Conservation (phyloP, 257 asterid genomes). For the Buddleja alternifolia region DNA sequence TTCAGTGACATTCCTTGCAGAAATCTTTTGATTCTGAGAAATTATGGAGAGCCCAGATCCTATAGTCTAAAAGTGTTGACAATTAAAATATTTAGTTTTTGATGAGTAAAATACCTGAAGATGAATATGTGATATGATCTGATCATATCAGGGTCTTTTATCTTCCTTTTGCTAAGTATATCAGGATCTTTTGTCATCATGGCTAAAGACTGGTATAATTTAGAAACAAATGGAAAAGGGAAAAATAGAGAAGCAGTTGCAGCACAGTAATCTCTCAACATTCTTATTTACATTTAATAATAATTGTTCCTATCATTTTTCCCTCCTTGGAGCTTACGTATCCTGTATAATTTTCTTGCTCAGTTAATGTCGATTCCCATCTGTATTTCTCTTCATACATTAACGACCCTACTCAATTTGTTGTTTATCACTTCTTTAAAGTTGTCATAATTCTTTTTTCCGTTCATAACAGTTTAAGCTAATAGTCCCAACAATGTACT, state of each 20-base stretch:
- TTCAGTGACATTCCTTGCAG: not conserved
- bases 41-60: not conserved
- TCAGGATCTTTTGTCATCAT: not conserved
- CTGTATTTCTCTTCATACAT: not conserved
- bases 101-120: no score
- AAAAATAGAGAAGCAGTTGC: not conserved
- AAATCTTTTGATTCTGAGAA: not conserved
- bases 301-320: no score
- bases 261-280: not conserved
- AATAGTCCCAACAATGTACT: not conserved
- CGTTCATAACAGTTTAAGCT: not conserved
- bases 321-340: no score
- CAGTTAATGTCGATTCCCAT: not conserved
- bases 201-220: not conserved
- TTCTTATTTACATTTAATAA: no score
- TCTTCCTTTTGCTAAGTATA: no score
- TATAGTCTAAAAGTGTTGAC: not conserved
- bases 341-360: not conserved
- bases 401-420: not conserved
- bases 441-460: not conserved
- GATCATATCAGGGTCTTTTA: not conserved
- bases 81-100: not conserved
- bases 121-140: not conserved
- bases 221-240: not conserved
- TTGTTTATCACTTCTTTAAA: not conserved